Evolutionary conservation across 2,329 filamentous ascomycete species (phyloP).

Genomic region (Xylariaceae sp.): DNA sequence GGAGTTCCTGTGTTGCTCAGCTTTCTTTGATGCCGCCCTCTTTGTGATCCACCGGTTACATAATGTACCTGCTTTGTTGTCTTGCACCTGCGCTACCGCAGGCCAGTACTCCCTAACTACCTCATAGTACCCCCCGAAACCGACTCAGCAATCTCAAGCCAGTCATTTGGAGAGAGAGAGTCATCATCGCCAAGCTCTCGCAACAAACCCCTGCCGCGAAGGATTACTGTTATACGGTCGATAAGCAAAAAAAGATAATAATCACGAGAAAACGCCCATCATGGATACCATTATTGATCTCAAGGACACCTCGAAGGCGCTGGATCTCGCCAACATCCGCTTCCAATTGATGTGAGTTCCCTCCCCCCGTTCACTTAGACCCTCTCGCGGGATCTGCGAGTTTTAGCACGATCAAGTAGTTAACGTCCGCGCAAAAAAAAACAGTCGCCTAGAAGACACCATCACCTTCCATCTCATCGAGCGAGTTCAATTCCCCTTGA

Average conservation of each 20-base stretch:
- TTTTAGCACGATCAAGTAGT: neutral
- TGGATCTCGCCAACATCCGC: slow-evolving; percentile 87
- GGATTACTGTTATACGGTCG: neutral
- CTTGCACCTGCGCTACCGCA: neutral
- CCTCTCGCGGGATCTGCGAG: neutral
- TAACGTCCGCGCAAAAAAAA: neutral
- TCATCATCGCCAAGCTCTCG: neutral
- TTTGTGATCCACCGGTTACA: neutral
- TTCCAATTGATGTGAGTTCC: slow-evolving; percentile 78
- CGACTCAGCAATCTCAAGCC: neutral
- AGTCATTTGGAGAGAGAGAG: neutral
- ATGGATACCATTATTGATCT: slow-evolving; percentile 94
- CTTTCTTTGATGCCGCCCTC: too few relatives aligned
- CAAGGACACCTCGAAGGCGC: slow-evolving; percentile 73
- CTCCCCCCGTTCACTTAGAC: slow-evolving; percentile 3
- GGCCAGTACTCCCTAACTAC: neutral
- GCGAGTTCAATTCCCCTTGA: slow-evolving; percentile 93
- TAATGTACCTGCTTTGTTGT: neutral
- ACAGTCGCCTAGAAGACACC: slow-evolving; percentile 89
- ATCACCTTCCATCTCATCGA: slow-evolving; percentile 97
- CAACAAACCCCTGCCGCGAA: too few relatives aligned
- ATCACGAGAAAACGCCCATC: neutral
- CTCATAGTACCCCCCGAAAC: neutral
- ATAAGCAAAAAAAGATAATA: neutral
- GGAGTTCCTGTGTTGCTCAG: too few relatives aligned